Evolutionary conservation across 2,329 filamentous ascomycete species (phyloP), one percentile per base, ranked within the genome.

Genomic region (Fusarium dimerum): DNA sequence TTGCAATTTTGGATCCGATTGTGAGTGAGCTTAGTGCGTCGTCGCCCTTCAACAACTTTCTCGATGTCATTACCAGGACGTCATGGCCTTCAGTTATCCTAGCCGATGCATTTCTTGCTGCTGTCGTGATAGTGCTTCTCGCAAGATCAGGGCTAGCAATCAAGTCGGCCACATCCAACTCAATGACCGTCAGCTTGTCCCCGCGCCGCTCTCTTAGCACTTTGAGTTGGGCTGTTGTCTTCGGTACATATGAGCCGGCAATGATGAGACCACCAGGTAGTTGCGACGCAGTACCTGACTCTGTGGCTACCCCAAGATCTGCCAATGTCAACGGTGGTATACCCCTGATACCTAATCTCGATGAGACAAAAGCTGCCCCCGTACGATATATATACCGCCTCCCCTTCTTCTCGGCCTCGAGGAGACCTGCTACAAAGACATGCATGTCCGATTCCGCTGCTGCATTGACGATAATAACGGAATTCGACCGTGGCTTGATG

Each of bases 41-140:
- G 0, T 63, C 61, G 0, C 61, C 60, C 8, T 58, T 76, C 26
- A 84, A 72, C 2, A 85, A 67, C 26, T 74, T 71, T 2, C 81
- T 73, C 26, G 77, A 81, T 4, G 82, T 85, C 80, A 84, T 85
- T 41, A 84, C 70, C 0, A 85, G 69, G 4, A 81, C 78, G 48
- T 84, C 81, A 44, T 73, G 68, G 0, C 79, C 78, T 3, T 67
- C 57, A 3, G 62, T 54, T 3, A 83, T 68, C 36, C 48, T 42
- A 9, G n/a, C 26, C 1, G 55, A 54, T 11, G 49, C 53, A 3
- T 56, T 52, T 1, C 66, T 51, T 6, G 76, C 73, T 1, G 73
- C 72, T 17, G 63, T 54, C 55, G 55, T 1, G 45, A 38, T 26
- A 7, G 20, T 26, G 20, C 3, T 73, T 70, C 16, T 73, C 62